Evolutionary conservation across 2,329 filamentous ascomycete species (phyloP).

Genomic region (Nemania diffusa): DNA sequence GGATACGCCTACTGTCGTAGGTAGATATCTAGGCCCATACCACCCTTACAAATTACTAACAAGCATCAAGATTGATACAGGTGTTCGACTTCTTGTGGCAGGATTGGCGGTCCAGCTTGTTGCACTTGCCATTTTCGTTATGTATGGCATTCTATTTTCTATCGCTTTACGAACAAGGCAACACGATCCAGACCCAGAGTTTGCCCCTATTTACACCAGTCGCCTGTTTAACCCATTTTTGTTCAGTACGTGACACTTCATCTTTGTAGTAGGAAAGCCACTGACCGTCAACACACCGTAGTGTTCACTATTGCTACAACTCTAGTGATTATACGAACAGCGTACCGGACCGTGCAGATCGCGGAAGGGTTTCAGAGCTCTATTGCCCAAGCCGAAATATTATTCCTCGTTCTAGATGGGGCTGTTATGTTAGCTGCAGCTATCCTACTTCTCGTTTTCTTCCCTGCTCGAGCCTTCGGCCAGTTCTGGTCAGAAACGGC

Average conservation of each 20-base stretch:
- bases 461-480: constrained; percentile 45
- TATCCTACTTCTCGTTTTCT: constrained; percentile 40
- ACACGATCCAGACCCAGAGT: constrained; percentile 53
- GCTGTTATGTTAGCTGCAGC: constrained; percentile 41
- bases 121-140: constrained; percentile 54
- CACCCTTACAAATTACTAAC: constrained; percentile 12
- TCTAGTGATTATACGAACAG: constrained; percentile 43
- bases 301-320: constrained; percentile 39
- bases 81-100: constrained; percentile 54
- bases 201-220: constrained; percentile 55
- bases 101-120: constrained; percentile 58
- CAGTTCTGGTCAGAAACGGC: constrained; percentile 36
- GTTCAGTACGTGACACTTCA: constrained; percentile 52
- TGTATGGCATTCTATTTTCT: constrained; percentile 54
- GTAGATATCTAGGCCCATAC: constrained; percentile 29
- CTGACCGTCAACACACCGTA: constrained; percentile 26
- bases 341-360: constrained; percentile 44
- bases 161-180: constrained; percentile 52
- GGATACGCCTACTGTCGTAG: constrained; percentile 51
- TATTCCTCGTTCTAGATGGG: constrained; percentile 47
- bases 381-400: constrained; percentile 41
- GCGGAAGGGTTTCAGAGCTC: constrained; percentile 42
- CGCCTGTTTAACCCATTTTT: constrained; percentile 57
- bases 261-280: background rate
- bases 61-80: constrained; percentile 41